phyloP scores from a whole-genome alignment of 2,329 filamentous ascomycete species.

The Phyllosticta citribraziliensis region DNA sequence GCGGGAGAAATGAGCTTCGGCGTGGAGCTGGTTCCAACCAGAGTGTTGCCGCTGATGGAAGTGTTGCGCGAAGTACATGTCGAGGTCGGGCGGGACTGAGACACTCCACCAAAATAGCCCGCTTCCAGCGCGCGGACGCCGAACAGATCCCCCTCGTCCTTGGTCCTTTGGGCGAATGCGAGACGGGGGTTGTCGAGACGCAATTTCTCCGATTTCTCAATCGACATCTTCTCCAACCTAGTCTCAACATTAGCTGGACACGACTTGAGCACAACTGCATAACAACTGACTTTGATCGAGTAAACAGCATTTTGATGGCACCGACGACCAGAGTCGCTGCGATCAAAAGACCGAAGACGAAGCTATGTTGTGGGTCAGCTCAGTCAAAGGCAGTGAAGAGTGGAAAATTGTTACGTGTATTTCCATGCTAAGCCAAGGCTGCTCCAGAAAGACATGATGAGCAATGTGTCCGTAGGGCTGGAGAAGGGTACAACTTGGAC shows the following conservation, averaged over 20 bases:
- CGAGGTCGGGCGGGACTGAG: conserved; percentile 29
- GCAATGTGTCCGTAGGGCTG: neutral
- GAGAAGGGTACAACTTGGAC: neutral
- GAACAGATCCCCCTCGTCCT: conserved; percentile 31
- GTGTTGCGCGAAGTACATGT: conserved; percentile 14
- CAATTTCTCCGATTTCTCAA: conserved; percentile 18
- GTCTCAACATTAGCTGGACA: neutral
- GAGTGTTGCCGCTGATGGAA: conserved; percentile 24
- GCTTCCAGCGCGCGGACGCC: conserved; percentile 32
- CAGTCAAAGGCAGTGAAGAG: neutral
- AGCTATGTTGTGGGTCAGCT: conserved; percentile 16
- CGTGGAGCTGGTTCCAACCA: conserved; percentile 23
- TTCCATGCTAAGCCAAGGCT: conserved; percentile 28
- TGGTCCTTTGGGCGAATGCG: conserved; percentile 26
- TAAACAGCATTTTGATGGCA: conserved; percentile 24
- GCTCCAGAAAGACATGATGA: conserved; percentile 18
- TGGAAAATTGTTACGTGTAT: conserved; percentile 22
- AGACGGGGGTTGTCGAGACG: conserved; percentile 24
- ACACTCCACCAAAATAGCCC: conserved; percentile 31
- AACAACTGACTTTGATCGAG: conserved; percentile 26
- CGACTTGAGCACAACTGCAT: neutral
- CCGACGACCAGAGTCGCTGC: conserved; percentile 24
- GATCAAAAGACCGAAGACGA: conserved; percentile 25
- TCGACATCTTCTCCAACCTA: conserved; percentile 22
- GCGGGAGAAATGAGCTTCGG: conserved; percentile 22